Base-by-base conservation (phyloP, 495 filamentous ascomycete genomes). In the Hypoxylon intermedium region DNA sequence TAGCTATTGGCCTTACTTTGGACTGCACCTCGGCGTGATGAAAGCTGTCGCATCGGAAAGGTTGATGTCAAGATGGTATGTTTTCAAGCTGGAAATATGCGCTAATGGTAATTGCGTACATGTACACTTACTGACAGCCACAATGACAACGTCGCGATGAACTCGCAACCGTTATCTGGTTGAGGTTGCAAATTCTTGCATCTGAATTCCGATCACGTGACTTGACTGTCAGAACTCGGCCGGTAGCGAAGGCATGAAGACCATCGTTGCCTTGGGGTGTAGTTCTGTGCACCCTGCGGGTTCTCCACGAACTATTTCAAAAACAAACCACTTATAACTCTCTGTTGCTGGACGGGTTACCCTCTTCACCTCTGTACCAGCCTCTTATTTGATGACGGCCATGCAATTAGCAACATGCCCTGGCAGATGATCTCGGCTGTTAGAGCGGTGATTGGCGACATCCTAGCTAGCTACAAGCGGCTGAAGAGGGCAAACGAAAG, bases 151-250 rank as follows among this genome's bases (percentile, higher is more conserved):
- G 41, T 9, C 24, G 12, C 34, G 37, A 30, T 21, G 33, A 55
- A 49, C 44, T 19, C 23, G 13, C 19, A 33, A 48, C 16, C 13
- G 28, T 9, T 28, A 20, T 51, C 24, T 57, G 50, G 33, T 42
- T 38, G 24, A 60, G 44, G 55, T 26, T 56, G 45, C 24, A 37
- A 54, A 42, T 42, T 28, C 50, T 51, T 30, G 50, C 51, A 24
- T 52, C 41, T 57, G 6, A 41, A 45, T 19, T 9, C 44, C 31
- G 40, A 43, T 65, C 62, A 65, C 60, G 62, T 65, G 62, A 65
- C 52, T 42, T 38, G 44, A 41, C 49, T 34, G 20, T 41, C 31
- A 53, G 28, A 16, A 31, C 7, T 45, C 15, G n/a, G 34, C 18
- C 19, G 30, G 9, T 38, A 12, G 16, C n/a, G 3, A 48, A 20